phyloP scores from a whole-genome alignment of 345 rosid genomes.

The Leavenworthia alabamica region DNA sequence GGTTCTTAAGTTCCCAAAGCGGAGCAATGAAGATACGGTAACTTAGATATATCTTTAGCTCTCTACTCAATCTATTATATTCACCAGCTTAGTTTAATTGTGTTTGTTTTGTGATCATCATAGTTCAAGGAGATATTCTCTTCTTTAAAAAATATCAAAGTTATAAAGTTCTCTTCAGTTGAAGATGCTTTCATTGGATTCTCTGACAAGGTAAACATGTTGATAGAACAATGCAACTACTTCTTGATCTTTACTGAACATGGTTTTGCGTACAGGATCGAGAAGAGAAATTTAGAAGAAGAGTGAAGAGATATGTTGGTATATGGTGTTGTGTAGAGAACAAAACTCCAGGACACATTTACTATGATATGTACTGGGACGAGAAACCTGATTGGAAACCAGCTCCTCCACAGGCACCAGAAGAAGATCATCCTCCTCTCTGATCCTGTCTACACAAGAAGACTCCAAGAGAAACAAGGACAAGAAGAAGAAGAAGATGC shows the following conservation, averaged over 20 bases:
- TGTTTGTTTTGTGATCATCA: no score
- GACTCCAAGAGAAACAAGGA: not conserved
- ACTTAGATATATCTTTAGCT: constrained; percentile 7
- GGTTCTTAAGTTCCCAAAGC: constrained; percentile 65
- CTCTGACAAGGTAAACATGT: constrained; percentile 58
- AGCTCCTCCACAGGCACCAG: constrained; percentile 58
- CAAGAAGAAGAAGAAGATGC: not conserved
- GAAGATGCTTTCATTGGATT: constrained; percentile 78
- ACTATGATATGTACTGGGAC: constrained; percentile 96
- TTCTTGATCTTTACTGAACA: constrained; percentile 1
- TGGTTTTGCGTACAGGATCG: constrained; percentile 41
- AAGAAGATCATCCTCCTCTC: constrained; percentile 75
- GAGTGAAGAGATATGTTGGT: constrained; percentile 73
- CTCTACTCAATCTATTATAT: no score
- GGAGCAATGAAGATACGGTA: constrained; percentile 82
- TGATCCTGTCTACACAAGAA: constrained; percentile 22
- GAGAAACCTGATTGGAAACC: constrained; percentile 95
- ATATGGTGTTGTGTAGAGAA: constrained; percentile 89
- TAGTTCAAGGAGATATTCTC: constrained; percentile 72
- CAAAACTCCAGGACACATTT: constrained; percentile 81
- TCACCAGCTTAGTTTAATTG: no score
- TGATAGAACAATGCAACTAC: no score
- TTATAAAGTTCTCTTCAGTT: constrained; percentile 81
- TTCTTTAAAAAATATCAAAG: constrained; percentile 64
- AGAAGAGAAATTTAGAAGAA: constrained; percentile 69